These are phyloP conservation scores for Zygoascus hellenicus DNA, from an alignment of 1,139 yeast species.

Conservation along the genomic window DNA sequence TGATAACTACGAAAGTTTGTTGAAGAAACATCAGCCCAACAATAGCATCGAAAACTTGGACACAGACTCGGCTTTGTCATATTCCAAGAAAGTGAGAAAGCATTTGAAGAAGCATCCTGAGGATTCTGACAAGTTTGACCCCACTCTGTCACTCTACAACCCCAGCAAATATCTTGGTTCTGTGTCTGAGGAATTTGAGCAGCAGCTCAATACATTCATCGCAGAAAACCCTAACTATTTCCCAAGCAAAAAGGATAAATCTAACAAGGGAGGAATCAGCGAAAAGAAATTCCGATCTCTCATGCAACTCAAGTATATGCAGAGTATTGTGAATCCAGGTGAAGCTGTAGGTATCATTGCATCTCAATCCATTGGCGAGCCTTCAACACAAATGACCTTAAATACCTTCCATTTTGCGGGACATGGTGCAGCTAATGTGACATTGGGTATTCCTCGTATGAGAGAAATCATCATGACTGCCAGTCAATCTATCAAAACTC, in stretches of 20 bases:
- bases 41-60: constrained; percentile 68
- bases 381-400: constrained; percentile 98
- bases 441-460: constrained; percentile 99
- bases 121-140: constrained; percentile 72
- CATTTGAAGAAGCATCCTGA: constrained; percentile 59
- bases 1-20: constrained; percentile 81
- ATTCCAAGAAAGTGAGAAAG: constrained; percentile 79
- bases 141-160: constrained; percentile 76
- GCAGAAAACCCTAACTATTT: constrained; percentile 45
- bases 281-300: constrained; percentile 91
- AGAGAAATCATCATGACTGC: constrained; percentile 99
- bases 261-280: constrained; percentile 42
- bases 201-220: constrained; percentile 66
- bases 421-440: constrained; percentile 99
- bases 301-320: constrained; percentile 98
- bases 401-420: constrained; percentile 99
- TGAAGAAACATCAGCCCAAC: constrained; percentile 83
- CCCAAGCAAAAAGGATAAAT: constrained; percentile 43
- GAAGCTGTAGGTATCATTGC: constrained; percentile 99
- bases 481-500: constrained; percentile 88
- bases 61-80: constrained; percentile 71
- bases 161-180: constrained; percentile 90
- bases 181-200: constrained; percentile 86
- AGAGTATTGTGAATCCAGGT: constrained; percentile 91
- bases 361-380: constrained; percentile 98